These are phyloP conservation scores for Cercophora newfieldiana DNA, from an alignment of 495 filamentous ascomycete species.

Conservation along the genomic window DNA sequence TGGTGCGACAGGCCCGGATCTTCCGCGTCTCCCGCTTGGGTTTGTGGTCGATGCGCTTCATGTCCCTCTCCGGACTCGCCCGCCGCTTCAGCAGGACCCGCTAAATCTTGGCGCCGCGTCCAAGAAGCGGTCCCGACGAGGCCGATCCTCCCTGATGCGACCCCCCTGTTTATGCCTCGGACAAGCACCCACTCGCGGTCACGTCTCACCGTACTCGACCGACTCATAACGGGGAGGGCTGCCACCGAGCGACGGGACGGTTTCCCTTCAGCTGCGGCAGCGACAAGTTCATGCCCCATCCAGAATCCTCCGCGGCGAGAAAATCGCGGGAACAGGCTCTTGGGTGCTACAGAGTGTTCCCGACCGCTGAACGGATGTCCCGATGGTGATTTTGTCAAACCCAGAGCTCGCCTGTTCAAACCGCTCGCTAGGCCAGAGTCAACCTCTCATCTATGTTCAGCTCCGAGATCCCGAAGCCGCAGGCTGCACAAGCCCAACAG, in stretches of 20 bases:
- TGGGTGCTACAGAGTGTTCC: not conserved
- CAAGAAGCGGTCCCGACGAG: not conserved
- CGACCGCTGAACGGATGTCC: not conserved
- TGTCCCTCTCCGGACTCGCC: constrained; percentile 9
- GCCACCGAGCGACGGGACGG: not conserved
- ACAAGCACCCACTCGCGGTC: not conserved
- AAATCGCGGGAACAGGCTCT: not conserved
- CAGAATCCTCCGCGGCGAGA: not conserved
- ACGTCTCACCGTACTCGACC: not conserved
- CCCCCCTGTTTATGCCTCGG: constrained; percentile 1
- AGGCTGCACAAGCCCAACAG: constrained; percentile 19
- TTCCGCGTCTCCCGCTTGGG: constrained; percentile 9
- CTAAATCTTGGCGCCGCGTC: constrained; percentile 15
- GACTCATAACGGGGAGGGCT: not conserved
- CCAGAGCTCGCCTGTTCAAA: not conserved
- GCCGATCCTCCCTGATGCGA: constrained; percentile 16
- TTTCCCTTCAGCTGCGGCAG: not conserved
- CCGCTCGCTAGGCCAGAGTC: constrained; percentile 1
- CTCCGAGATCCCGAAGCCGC: constrained; percentile 1
- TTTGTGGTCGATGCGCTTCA: not conserved
- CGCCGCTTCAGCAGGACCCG: constrained; percentile 9
- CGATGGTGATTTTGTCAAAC: not conserved
- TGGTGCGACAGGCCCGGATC: constrained; percentile 3
- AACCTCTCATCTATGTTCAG: constrained; percentile 15
- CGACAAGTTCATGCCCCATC: not conserved